Evolutionary conservation across 768 basidiomycete species (phyloP).

Genomic region (Mycena chlorophos): DNA sequence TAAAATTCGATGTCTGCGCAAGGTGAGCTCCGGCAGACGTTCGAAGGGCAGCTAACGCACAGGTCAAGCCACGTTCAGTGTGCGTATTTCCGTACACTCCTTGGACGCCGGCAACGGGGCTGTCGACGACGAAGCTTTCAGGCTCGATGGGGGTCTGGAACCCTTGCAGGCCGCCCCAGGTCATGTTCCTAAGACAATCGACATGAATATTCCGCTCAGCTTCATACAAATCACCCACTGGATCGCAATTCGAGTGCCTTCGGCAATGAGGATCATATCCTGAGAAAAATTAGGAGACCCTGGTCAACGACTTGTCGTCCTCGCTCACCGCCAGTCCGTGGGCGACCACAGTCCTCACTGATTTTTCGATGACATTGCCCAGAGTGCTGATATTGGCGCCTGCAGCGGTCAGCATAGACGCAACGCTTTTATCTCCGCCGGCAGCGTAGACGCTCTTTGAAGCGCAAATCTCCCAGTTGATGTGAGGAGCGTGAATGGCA

Average conservation of each 20-base stretch:
- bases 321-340: constrained; percentile 62
- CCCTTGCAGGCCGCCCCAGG: constrained; percentile 63
- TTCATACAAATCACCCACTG: constrained; percentile 37
- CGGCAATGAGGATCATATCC: constrained; percentile 45
- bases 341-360: constrained; percentile 59
- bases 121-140: constrained; percentile 63
- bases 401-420: constrained; percentile 44
- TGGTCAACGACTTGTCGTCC: constrained; percentile 39
- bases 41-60: constrained; percentile 33
- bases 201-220: neutral
- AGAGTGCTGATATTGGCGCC: constrained; percentile 44
- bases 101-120: constrained; percentile 59
- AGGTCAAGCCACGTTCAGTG: constrained; percentile 64
- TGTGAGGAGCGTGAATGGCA: constrained; percentile 66
- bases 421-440: constrained; percentile 54
- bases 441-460: constrained; percentile 51
- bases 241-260: constrained; percentile 55
- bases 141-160: constrained; percentile 62
- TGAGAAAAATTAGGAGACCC: constrained; percentile 12
- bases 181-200: constrained; percentile 37
- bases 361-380: constrained; percentile 72
- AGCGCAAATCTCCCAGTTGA: constrained; percentile 58
- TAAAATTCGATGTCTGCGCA: constrained; percentile 54
- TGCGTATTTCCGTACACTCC: constrained; percentile 64
- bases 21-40: neutral